Evolutionary conservation across 371 early-diverging fungal species (phyloP), one percentile per base, ranked within the genome.

Genomic region (Mortierella sp.): DNA sequence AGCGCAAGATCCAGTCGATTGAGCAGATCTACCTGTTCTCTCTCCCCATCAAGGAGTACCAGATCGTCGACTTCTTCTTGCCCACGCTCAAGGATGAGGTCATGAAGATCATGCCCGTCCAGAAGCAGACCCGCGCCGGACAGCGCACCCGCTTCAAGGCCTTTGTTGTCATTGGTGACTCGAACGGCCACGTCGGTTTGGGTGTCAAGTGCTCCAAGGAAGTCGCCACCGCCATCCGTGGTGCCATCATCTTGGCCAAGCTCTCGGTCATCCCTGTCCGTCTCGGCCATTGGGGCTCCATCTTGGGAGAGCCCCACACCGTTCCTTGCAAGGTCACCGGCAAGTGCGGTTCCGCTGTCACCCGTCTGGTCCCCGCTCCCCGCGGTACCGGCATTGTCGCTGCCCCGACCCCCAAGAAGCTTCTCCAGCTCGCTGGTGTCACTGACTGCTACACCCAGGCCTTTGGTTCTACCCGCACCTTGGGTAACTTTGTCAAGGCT

Each of bases 131-230:
- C 81, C 95, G 96, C 85, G 99, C 99, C 74, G 99, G 99, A 91
- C 99, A 99, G 90, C 96, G 99, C 82, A 99, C 99, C 80, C 95
- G 98, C 80, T 99, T 99, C 93, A 99, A 99, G 94, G 99, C 98
- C 79, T 98, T 98, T 83, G 99, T 99, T 66, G 95, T 96, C 89
- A 95, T 99, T 83, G 99, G 99, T 87, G 99, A 99, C 91, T 89
- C 87, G 64, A 89, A 97, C 82, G 98, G 99, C 71, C 98, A 99
- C 89, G 97, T 99, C 83, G 99, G 99, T 87, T 91, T 99, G 69
- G 99, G 99, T 86, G 97, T 98, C 85, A 99, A 99, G 92, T 97
- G 99, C 90, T 93, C 98, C 83, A 99, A 98, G 94, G 99, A 99
- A 89, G 97, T 98, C 52, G 98, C 98, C 83, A 94, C 96, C 68